Conservation (phyloP, 495 filamentous ascomycete genomes). For the Aspergillus mulundensis region DNA sequence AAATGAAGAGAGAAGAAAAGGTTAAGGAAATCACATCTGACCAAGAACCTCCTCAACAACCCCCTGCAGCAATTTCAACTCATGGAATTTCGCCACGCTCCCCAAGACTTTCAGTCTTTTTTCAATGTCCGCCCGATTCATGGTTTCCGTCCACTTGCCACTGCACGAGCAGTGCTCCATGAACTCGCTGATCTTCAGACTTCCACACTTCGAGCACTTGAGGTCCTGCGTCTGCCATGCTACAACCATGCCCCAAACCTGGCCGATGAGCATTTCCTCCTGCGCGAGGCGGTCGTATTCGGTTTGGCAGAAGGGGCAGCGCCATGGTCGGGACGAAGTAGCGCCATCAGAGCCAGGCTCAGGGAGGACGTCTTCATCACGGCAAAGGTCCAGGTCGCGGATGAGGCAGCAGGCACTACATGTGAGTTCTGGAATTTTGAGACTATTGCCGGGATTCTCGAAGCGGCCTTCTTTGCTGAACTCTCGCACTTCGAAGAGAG, state of each 20-base stretch:
- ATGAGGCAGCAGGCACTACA: constrained; percentile 85
- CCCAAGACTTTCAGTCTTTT: constrained; percentile 63
- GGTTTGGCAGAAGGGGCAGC: constrained; percentile 70
- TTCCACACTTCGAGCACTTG: constrained; percentile 61
- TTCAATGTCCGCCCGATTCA: constrained; percentile 64
- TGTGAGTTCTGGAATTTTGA: constrained; percentile 70
- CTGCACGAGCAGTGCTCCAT: constrained; percentile 95
- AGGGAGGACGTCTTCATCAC: constrained; percentile 79
- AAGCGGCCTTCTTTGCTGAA: constrained; percentile 86
- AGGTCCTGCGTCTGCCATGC: constrained; percentile 89
- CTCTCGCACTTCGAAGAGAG: constrained; percentile 88
- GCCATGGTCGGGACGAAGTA: constrained; percentile 58
- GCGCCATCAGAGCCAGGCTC: constrained; percentile 35
- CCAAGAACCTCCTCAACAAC: constrained; percentile 62
- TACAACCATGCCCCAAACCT: constrained; percentile 68
- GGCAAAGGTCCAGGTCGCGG: constrained; percentile 87
- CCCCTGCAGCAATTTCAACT: constrained; percentile 70
- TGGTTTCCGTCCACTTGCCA: constrained; percentile 71
- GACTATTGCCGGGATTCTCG: constrained; percentile 73
- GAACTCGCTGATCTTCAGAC: constrained; percentile 76
- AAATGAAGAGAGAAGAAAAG: constrained; percentile 12
- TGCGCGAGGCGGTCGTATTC: constrained; percentile 72
- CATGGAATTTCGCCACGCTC: constrained; percentile 73
- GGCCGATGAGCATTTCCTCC: constrained; percentile 77
- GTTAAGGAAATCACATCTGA: constrained; percentile 25